phyloP scores from a whole-genome alignment of 805 yeast species.

The Spathaspora girioi region DNA sequence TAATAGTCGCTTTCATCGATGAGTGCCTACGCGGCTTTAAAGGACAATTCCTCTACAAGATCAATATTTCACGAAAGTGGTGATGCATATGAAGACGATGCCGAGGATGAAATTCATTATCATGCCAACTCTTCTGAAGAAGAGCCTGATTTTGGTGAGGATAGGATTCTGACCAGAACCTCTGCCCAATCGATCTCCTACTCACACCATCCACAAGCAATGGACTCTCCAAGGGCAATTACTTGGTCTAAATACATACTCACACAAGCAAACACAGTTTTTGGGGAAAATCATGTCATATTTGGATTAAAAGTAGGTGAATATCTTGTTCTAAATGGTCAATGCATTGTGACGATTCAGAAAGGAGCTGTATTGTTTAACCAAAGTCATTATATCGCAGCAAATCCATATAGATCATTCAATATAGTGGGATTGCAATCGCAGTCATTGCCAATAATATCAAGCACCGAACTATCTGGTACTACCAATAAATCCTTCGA shows the following conservation, averaged over 20 bases:
- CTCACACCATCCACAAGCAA: neutral
- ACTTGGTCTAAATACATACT: neutral
- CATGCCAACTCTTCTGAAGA: slow-evolving; percentile 27
- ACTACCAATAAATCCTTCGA: slow-evolving; percentile 20
- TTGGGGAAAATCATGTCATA: slow-evolving; percentile 24
- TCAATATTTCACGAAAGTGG: slow-evolving; percentile 9
- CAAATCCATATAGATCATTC: slow-evolving; percentile 21
- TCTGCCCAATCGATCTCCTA: neutral
- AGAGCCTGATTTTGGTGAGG: slow-evolving; percentile 12
- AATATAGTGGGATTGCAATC: slow-evolving; percentile 27
- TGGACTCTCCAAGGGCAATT: neutral
- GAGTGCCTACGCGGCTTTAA: slow-evolving; percentile 34
- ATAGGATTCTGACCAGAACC: neutral
- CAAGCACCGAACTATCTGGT: slow-evolving; percentile 37
- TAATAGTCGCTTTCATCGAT: slow-evolving; percentile 9
- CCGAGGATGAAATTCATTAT: slow-evolving; percentile 15
- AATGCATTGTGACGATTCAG: slow-evolving; percentile 38
- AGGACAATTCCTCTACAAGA: slow-evolving; percentile 12
- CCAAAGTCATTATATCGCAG: slow-evolving; percentile 22
- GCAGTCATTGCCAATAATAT: slow-evolving; percentile 42
- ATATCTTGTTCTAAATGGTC: slow-evolving; percentile 45
- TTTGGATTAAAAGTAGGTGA: slow-evolving; percentile 44
- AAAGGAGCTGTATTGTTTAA: slow-evolving; percentile 48
- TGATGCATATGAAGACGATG: slow-evolving; percentile 9
- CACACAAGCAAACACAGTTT: slow-evolving; percentile 30